Base-by-base conservation (phyloP, 768 basidiomycete species). In the Termitomyces sp. region DNA sequence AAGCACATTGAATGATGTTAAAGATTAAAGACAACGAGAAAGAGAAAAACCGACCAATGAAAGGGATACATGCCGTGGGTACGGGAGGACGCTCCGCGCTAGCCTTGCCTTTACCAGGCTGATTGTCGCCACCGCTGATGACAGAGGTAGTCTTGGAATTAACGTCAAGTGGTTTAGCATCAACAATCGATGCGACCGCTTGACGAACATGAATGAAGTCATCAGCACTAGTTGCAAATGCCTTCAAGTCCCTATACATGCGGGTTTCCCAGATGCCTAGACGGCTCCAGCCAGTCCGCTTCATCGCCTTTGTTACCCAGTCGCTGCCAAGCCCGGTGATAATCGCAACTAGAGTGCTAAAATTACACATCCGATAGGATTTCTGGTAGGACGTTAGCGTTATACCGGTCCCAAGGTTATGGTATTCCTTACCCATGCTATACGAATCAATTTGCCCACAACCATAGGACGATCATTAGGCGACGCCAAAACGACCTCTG, bases 401-500 rank as follows among this genome's bases (percentile, higher is more conserved):
- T n/a, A n/a, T 28, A 52, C n/a, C 6, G 13, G 26, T 28, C n/a
- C 18, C 8, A n/a, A 7, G 13, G 18, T 30, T 38, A 28, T n/a
- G 36, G 18, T 74, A 87, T 68, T 24, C 11, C 43, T 44, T 63
- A 93, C 92, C 79, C 85, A 92, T 40, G 94, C 94, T 56, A 96
- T 75, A 43, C 91, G 85, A 60, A 95, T 85, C 68, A 96, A 88
- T 72, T 93, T 94, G 57, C 74, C 75, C 50, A 91, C 81, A 20
- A 97, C 72, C 48, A 77, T 60, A 36, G 78, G 79, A 20, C 94
- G 80, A 54, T 91, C 85, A 54, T 70, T 70, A 5, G 85, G 86
- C 9, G 79, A 79, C 1, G 93, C 88, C 56, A 92, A 72, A 24
- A 93, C 80, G 53, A 96, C 81, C 73, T 97, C 94, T 3, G 90